phyloP scores from a whole-genome alignment of 306 rosid genomes.

The Pterocarpus macrocarpus region DNA sequence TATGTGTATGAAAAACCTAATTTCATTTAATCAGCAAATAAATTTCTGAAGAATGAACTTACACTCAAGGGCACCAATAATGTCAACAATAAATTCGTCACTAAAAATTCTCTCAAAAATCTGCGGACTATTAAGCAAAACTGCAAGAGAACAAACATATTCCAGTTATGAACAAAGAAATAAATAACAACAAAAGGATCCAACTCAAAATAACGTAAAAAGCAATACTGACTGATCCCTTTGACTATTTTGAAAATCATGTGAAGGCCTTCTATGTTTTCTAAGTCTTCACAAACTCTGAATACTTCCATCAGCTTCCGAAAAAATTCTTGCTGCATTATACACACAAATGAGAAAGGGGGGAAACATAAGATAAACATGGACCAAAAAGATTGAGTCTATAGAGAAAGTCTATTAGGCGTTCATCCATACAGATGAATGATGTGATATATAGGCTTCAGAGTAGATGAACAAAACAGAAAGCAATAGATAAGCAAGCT shows the following conservation, averaged over 20 bases:
- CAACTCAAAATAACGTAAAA: constrained; percentile 31
- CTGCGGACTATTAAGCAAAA: constrained; percentile 81
- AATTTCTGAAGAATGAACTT: constrained; percentile 56
- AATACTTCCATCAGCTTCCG: constrained; percentile 83
- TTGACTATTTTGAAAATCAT: constrained; percentile 91
- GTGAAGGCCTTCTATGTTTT: constrained; percentile 87
- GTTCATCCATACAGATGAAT: constrained; percentile 27
- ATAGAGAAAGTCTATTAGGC: background rate
- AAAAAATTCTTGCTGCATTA: constrained; percentile 82
- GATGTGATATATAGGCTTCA: constrained; percentile 29
- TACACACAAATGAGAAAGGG: constrained; percentile 27
- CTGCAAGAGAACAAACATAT: constrained; percentile 59
- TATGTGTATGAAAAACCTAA: background rate
- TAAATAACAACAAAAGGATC: constrained; percentile 24
- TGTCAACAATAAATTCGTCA: constrained; percentile 85
- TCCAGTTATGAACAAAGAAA: constrained; percentile 33
- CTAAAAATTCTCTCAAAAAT: constrained; percentile 87
- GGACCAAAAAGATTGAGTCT: background rate
- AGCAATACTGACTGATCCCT: constrained; percentile 83
- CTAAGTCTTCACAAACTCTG: constrained; percentile 80
- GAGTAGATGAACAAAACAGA: constrained; percentile 12
- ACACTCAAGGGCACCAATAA: constrained; percentile 94
- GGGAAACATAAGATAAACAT: background rate
- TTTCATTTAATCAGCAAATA: background rate
- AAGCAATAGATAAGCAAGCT: constrained; percentile 1